These are phyloP conservation scores for Metschnikowia matae DNA, from an alignment of 805 yeast species.

Conservation along the genomic window DNA sequence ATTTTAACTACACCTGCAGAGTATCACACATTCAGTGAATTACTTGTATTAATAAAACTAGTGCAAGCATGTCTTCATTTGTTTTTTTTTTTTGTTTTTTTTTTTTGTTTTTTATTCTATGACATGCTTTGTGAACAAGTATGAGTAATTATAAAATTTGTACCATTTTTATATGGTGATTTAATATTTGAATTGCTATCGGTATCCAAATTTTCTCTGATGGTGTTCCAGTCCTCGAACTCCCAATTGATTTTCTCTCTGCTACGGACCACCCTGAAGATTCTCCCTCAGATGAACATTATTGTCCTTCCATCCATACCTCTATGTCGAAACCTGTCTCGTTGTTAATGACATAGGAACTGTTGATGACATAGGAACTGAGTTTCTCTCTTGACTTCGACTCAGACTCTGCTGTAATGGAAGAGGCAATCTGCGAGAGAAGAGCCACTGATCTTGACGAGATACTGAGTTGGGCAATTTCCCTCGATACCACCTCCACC, in stretches of 20 bases:
- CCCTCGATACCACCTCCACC: constrained; percentile 71
- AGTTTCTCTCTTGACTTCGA: constrained; percentile 70
- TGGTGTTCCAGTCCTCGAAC: constrained; percentile 88
- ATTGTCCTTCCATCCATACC: constrained; percentile 65
- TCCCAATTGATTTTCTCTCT: constrained; percentile 71
- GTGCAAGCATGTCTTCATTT: too few relatives aligned
- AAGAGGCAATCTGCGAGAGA: constrained; percentile 61
- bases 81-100: too few relatives aligned
- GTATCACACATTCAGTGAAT: too few relatives aligned
- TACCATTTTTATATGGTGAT: too few relatives aligned
- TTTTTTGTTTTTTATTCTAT: too few relatives aligned
- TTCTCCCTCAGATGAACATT: constrained; percentile 36
- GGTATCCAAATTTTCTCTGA: constrained; percentile 74
- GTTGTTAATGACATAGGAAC: too few relatives aligned
- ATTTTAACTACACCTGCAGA: too few relatives aligned
- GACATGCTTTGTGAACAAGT: too few relatives aligned
- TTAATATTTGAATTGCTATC: too few relatives aligned
- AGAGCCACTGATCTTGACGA: constrained; percentile 80
- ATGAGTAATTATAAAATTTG: too few relatives aligned
- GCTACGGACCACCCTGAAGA: constrained; percentile 38
- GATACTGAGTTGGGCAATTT: constrained; percentile 72
- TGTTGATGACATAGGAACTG: constrained; percentile 74
- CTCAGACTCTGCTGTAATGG: constrained; percentile 49
- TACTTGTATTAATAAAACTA: too few relatives aligned
- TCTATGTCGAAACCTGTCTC: constrained; percentile 82